Percentiles rank a stretch among this genome's conserved stretches.
phyloP scores from a whole-genome alignment of 2,329 filamentous ascomycete genomes.

The Fusarium buharicum region DNA sequence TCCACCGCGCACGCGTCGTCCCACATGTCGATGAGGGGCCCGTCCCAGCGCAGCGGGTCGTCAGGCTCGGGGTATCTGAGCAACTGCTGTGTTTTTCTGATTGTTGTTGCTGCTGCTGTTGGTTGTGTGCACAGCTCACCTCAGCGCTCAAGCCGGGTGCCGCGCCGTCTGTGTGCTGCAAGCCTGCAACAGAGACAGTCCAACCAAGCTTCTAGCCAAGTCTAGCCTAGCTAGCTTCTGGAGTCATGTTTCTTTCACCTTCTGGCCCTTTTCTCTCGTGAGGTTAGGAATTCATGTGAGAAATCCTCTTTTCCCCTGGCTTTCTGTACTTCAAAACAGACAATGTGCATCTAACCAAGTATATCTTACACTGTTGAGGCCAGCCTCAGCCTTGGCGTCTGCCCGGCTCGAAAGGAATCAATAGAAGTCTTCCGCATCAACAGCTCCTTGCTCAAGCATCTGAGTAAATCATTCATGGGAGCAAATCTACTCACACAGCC shows the following conservation, averaged over 20 bases:
- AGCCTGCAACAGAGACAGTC: conserved; percentile 29
- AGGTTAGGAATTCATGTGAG: conserved; percentile 21
- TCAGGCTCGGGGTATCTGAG: conserved; percentile 16
- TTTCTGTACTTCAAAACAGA: conserved; percentile 18
- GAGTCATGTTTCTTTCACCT: conserved; percentile 37
- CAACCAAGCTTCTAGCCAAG: conserved; percentile 17
- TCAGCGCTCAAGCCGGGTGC: conserved; percentile 35
- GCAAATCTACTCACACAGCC: conserved; percentile 1
- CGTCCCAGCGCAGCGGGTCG: conserved; percentile 36
- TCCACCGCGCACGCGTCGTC: conserved; percentile 30
- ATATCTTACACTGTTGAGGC: conserved; percentile 5
- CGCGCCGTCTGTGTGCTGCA: conserved; percentile 40
- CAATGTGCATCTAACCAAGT: conserved; percentile 18
- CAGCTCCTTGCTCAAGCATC: conserved; percentile 12
- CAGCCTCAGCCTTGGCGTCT: conserved; percentile 11
- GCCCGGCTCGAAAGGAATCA: conserved; percentile 1
- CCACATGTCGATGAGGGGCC: conserved; percentile 17
- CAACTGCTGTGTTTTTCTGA: conserved; percentile 13
- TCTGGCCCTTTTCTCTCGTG: conserved; percentile 40
- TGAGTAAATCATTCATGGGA: background rate
- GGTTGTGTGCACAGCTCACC: conserved; percentile 22
- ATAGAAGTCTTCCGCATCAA: conserved; percentile 2
- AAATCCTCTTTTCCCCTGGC: conserved; percentile 7
- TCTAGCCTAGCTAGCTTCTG: conserved; percentile 18
- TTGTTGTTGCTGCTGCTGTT: conserved; percentile 15